Evolutionary conservation across 495 filamentous ascomycete genomes (phyloP).

Genomic region (Cercophora samala): DNA sequence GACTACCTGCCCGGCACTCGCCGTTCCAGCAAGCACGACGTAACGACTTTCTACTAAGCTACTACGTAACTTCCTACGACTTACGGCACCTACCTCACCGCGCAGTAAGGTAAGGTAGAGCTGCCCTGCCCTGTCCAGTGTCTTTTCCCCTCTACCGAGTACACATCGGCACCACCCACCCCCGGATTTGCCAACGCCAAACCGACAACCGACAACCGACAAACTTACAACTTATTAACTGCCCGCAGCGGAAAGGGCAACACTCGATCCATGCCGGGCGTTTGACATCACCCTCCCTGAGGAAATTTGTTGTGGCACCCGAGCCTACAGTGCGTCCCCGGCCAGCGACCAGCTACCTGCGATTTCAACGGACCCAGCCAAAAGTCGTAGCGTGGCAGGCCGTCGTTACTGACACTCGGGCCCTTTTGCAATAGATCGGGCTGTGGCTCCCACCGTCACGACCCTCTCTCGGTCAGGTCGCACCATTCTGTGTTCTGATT

Average conservation of each 20-base stretch:
- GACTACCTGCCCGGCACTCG: not conserved
- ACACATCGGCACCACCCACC: too few species aligned
- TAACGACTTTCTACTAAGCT: not conserved
- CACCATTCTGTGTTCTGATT: constrained; percentile 32
- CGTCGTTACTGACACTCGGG: constrained; percentile 20
- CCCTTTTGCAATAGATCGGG: constrained; percentile 24
- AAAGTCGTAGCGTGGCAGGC: constrained; percentile 25
- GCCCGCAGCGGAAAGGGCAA: not conserved
- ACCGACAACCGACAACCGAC: not conserved
- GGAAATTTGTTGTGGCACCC: not conserved
- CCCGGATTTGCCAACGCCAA: not conserved
- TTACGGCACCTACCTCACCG: not conserved
- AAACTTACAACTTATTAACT: too few species aligned
- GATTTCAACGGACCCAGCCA: not conserved
- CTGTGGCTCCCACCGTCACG: constrained; percentile 13
- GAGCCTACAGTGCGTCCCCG: not conserved
- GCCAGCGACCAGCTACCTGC: not conserved
- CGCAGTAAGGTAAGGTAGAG: not conserved
- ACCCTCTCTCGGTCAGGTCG: constrained; percentile 18
- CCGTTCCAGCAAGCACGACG: not conserved
- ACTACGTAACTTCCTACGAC: not conserved
- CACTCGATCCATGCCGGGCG: not conserved
- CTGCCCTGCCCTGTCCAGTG: not conserved
- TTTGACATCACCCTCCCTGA: not conserved
- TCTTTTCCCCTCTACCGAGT: not conserved